phyloP scores from a whole-genome alignment of 345 rosid genomes.

The Erucastrum elatum region DNA sequence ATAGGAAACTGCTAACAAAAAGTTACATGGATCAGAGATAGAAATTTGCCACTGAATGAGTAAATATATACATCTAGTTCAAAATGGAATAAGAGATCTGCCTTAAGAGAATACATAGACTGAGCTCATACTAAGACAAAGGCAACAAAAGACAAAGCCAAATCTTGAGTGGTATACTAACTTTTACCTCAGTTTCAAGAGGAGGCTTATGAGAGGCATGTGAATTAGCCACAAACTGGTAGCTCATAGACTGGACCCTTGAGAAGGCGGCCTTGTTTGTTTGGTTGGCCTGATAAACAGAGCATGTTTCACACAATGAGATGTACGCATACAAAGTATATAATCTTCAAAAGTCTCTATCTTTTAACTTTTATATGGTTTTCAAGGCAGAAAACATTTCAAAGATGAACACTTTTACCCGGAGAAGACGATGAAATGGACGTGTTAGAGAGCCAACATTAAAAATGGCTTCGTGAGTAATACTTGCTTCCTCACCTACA shows the following conservation, averaged over 20 bases:
- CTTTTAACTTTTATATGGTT: not conserved
- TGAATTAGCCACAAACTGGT: constrained; percentile 33
- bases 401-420: constrained; percentile 25
- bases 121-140: not conserved
- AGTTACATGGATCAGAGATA: not conserved
- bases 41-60: not conserved
- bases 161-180: not conserved
- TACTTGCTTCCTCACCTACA: constrained; percentile 33
- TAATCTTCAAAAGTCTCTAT: not conserved
- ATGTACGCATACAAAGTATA: not conserved
- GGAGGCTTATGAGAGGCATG: constrained; percentile 12
- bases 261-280: constrained; percentile 17
- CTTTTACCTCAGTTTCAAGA: constrained; percentile 27
- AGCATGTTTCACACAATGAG: constrained; percentile 12
- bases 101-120: not conserved
- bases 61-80: not conserved
- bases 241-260: constrained; percentile 31
- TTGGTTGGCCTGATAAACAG: constrained; percentile 23
- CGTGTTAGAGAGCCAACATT: not conserved
- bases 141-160: not conserved
- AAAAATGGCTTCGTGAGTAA: constrained; percentile 3
- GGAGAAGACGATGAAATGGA: constrained; percentile 26
- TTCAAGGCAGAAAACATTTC: not conserved
- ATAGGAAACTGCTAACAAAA: not conserved
- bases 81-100: not conserved